Evolutionary conservation across 1,284 basidiomycete species (phyloP).

Genomic region (Microbotryomycetes sp.): DNA sequence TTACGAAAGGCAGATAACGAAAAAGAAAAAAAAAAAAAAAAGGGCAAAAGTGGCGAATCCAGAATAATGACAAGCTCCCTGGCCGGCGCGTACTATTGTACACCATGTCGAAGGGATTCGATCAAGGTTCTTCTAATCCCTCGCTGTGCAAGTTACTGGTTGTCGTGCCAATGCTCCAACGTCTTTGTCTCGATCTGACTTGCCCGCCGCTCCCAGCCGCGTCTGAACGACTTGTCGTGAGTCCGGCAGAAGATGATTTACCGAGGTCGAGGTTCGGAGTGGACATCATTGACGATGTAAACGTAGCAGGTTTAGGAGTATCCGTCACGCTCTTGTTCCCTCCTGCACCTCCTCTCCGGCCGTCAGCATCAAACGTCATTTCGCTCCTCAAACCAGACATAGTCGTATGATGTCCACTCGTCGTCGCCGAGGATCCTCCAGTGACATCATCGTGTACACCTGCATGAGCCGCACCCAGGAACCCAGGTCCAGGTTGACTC

Average conservation of each 20-base stretch:
- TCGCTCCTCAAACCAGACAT: not conserved
- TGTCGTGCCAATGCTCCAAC: not conserved
- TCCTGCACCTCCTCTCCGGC: no score
- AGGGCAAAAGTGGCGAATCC: no score
- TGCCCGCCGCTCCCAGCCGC: no score
- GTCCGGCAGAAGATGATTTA: no score
- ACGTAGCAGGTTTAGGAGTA: not conserved
- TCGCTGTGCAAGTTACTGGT: not conserved
- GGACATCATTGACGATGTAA: not conserved
- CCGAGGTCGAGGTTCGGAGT: no score
- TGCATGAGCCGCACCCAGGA: not conserved
- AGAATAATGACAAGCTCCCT: no score
- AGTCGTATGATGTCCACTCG: not conserved
- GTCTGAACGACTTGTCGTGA: no score
- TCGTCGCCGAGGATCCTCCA: not conserved
- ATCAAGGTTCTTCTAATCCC: not conserved
- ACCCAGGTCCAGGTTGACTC: slow-evolving; percentile 25
- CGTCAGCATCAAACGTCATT: not conserved
- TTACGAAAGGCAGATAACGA: not conserved
- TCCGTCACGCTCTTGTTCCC: no score
- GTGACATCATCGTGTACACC: not conserved
- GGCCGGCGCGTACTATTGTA: no score
- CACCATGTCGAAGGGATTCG: not conserved
- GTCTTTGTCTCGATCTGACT: not conserved
- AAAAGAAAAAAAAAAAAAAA: not conserved